Conservation (phyloP, 2,329 filamentous ascomycete genomes). For the Cladosporium cucumerinum region DNA sequence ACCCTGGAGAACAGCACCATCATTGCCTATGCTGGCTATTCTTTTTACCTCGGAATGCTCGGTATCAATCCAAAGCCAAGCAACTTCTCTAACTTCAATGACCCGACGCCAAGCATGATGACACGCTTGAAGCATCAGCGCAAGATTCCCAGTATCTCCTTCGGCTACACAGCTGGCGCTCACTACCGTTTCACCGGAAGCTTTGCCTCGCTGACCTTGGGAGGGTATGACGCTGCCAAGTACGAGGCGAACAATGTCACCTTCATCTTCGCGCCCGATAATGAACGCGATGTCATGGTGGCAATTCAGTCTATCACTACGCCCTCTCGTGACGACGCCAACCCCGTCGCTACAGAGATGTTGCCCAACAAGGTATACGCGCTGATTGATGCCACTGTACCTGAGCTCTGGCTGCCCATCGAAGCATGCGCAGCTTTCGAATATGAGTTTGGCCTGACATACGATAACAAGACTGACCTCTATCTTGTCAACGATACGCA, state of each 20-base stretch:
- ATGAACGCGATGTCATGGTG: slow-evolving; percentile 60
- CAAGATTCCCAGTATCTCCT: slow-evolving; percentile 67
- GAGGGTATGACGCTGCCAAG: slow-evolving; percentile 65
- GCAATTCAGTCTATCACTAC: slow-evolving; percentile 45
- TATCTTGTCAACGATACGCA: slow-evolving; percentile 61
- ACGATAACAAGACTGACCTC: slow-evolving; percentile 60
- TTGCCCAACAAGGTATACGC: slow-evolving; percentile 42
- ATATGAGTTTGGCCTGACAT: slow-evolving; percentile 59
- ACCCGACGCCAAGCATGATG: slow-evolving; percentile 53
- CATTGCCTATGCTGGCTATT: slow-evolving; percentile 38
- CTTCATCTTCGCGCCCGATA: slow-evolving; percentile 56
- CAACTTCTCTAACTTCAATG: slow-evolving; percentile 50
- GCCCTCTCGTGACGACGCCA: slow-evolving; percentile 27
- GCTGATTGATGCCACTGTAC: slow-evolving; percentile 49
- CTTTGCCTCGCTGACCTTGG: slow-evolving; percentile 57
- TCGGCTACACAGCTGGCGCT: slow-evolving; percentile 74
- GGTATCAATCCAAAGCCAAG: slow-evolving; percentile 50
- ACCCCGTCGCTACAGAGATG: slow-evolving; percentile 35
- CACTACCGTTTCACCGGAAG: slow-evolving; percentile 53
- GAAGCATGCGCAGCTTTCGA: slow-evolving; percentile 64
- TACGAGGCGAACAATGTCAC: slow-evolving; percentile 59
- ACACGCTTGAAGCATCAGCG: slow-evolving; percentile 53
- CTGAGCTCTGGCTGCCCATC: slow-evolving; percentile 48
- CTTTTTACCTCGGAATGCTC: slow-evolving; percentile 47
- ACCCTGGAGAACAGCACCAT: slow-evolving; percentile 43